Evolutionary conservation across 1,139 yeast species (phyloP).

Genomic region (Debaryomycetaceae sp.): DNA sequence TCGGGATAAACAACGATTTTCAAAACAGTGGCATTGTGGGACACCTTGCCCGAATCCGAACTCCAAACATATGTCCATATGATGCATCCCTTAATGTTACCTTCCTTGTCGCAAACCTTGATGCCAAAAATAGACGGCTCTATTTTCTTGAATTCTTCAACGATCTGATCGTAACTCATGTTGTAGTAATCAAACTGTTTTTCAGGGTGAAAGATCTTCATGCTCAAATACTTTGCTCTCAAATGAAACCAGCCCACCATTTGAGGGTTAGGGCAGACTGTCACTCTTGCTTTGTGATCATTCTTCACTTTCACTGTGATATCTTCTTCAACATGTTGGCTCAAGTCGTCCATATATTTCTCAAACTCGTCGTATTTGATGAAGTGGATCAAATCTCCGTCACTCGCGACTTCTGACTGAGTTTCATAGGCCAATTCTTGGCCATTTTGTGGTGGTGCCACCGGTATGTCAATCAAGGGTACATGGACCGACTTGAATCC

Average conservation of each 20-base stretch:
- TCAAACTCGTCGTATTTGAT: constrained; percentile 32
- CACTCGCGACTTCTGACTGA: neutral
- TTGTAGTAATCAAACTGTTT: constrained; percentile 20
- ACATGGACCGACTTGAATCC: constrained; percentile 57
- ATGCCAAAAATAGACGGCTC: constrained; percentile 34
- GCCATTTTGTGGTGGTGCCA: constrained; percentile 5
- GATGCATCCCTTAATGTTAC: constrained; percentile 26
- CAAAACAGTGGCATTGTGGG: constrained; percentile 27
- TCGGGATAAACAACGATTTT: constrained; percentile 22
- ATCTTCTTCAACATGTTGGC: constrained; percentile 15
- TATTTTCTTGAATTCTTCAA: constrained; percentile 14
- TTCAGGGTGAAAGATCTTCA: constrained; percentile 22
- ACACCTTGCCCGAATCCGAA: constrained; percentile 6
- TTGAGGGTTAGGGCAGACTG: constrained; percentile 27
- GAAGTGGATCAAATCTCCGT: constrained; percentile 9
- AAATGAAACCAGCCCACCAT: constrained; percentile 45
- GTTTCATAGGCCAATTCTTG: neutral
- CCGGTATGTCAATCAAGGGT: constrained; percentile 28
- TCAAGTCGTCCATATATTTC: constrained; percentile 20
- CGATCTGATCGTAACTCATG: constrained; percentile 23
- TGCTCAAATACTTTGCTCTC: constrained; percentile 35
- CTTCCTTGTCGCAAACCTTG: constrained; percentile 14
- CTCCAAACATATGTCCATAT: constrained; percentile 42
- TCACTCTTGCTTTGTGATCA: constrained; percentile 29
- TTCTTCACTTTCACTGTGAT: constrained; percentile 14